phyloP scores from a whole-genome alignment of 768 basidiomycete genomes.

The Lactarius pseudohatsudake region DNA sequence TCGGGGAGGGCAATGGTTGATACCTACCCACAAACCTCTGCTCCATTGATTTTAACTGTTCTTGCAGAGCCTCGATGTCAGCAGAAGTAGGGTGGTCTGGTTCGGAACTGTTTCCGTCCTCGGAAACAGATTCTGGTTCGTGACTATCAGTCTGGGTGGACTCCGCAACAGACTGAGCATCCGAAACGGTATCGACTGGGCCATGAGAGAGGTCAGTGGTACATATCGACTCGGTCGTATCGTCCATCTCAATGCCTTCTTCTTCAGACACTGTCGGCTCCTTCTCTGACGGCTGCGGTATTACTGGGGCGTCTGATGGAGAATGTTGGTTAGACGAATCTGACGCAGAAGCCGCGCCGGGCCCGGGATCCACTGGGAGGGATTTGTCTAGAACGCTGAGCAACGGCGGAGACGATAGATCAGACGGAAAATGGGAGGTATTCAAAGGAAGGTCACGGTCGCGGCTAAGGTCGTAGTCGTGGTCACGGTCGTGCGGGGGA shows the following conservation, averaged over 20 bases:
- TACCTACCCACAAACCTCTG: constrained; percentile 69
- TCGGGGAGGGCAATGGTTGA: not conserved
- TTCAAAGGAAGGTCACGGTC: constrained; percentile 1
- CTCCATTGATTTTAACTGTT: constrained; percentile 68
- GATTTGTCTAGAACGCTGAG: not conserved
- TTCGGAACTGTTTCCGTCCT: not conserved
- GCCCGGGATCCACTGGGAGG: not conserved
- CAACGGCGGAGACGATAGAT: not conserved
- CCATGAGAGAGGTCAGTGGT: not conserved
- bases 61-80: constrained; percentile 59
- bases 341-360: not conserved
- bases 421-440: not conserved
- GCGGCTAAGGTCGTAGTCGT: not conserved
- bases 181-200: not conserved
- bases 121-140: not conserved
- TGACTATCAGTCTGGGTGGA: constrained; percentile 1
- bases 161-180: constrained; percentile 4
- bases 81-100: constrained; percentile 17
- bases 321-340: constrained; percentile 1
- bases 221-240: not conserved
- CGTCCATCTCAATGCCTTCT: not conserved
- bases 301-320: not conserved
- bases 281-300: constrained; percentile 1
- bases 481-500: constrained; percentile 13
- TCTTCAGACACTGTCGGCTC: not conserved